phyloP scores from a whole-genome alignment of 371 early-diverging fungal species.

The Nematocida major region DNA sequence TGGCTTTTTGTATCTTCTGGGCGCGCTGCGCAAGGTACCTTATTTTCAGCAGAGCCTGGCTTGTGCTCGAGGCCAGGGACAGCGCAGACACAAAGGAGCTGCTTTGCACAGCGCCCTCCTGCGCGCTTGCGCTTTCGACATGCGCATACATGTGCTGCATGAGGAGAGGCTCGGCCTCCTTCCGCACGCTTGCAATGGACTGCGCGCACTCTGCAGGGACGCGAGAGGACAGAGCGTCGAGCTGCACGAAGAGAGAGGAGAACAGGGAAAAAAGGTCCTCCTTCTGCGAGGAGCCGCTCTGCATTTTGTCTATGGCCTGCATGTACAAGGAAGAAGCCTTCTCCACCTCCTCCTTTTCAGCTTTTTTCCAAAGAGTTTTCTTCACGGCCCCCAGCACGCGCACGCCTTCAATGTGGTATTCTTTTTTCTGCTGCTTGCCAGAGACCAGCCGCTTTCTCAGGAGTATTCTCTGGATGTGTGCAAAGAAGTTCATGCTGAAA shows the following conservation, averaged over 20 bases:
- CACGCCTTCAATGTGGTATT: background rate
- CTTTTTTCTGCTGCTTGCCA: background rate
- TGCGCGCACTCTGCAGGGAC: background rate
- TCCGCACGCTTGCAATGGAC: background rate
- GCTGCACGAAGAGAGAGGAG: background rate
- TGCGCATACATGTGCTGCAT: slow-evolving; percentile 4
- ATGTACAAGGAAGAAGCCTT: background rate
- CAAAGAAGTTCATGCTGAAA: slow-evolving; percentile 31
- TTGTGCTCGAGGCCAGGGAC: no score
- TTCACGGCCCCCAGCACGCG: background rate
- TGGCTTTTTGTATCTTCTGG: background rate
- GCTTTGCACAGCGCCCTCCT: background rate
- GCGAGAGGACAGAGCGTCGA: background rate
- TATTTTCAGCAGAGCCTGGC: background rate
- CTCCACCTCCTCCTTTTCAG: background rate
- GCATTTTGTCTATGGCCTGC: background rate
- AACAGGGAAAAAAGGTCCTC: background rate
- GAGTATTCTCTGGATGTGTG: slow-evolving; percentile 1
- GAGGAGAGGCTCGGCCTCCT: background rate
- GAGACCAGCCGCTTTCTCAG: background rate
- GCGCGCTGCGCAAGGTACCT: background rate
- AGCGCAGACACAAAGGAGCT: no score
- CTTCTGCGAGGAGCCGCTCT: background rate
- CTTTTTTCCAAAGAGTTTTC: background rate
- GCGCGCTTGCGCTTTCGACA: background rate